phyloP scores from a whole-genome alignment of 164 flowering plant species.

The Aristolochia californica region DNA sequence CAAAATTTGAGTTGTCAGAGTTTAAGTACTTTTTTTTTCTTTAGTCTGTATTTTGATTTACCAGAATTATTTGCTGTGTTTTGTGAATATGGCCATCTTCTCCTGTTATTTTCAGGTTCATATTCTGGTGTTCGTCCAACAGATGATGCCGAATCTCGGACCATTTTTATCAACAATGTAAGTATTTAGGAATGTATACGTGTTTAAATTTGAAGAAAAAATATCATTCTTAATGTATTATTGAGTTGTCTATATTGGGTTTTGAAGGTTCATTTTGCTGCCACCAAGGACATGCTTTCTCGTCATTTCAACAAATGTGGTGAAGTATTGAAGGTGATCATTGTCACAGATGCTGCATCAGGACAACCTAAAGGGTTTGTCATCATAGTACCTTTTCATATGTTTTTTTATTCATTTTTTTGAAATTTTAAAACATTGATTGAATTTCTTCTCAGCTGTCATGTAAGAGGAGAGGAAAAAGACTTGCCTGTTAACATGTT shows the following conservation, averaged over 20 bases:
- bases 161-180: slow-evolving; percentile 87
- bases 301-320: slow-evolving; percentile 91
- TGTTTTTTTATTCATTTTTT: background rate
- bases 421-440: background rate
- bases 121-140: slow-evolving; percentile 36
- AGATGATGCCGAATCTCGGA: slow-evolving; percentile 82
- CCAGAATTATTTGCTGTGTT: background rate
- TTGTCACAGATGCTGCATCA: slow-evolving; percentile 73
- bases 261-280: slow-evolving; percentile 92
- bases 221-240: background rate
- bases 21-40: background rate
- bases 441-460: background rate
- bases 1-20: background rate
- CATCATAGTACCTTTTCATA: background rate
- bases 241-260: background rate
- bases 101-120: slow-evolving; percentile 36
- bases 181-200: slow-evolving; percentile 1
- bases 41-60: background rate
- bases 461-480: too few relatives aligned
- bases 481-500: background rate
- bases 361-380: slow-evolving; percentile 88
- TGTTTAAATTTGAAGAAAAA: background rate
- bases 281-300: slow-evolving; percentile 86
- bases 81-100: background rate
- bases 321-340: slow-evolving; percentile 75